Conservation (phyloP, 768 basidiomycete genomes). For the Auriscalpium microsporum region DNA sequence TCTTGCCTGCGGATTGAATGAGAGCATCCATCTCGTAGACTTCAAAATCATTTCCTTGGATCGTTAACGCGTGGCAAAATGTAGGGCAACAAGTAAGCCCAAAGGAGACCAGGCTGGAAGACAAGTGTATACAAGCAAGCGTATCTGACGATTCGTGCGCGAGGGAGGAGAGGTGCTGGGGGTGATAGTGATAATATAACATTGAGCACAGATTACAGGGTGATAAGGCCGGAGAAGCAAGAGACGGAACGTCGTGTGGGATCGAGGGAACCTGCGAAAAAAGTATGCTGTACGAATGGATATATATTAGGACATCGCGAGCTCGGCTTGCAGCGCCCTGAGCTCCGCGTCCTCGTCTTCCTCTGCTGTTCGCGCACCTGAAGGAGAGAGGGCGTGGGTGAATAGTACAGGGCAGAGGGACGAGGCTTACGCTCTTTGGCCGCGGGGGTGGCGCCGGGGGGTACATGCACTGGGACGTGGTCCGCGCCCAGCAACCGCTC, state of each 20-base stretch:
- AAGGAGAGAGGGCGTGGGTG: constrained; percentile 1
- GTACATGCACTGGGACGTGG: constrained; percentile 80
- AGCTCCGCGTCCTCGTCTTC: constrained; percentile 92
- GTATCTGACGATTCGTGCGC: no score
- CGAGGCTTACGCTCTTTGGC: constrained; percentile 39
- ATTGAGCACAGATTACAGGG: constrained; percentile 8
- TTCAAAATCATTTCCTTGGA: no score
- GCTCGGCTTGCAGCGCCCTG: constrained; percentile 76
- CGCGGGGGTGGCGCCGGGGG: constrained; percentile 41
- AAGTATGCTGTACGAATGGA: no score
- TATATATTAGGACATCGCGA: constrained; percentile 55
- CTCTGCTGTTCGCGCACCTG: constrained; percentile 44
- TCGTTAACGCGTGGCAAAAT: no score
- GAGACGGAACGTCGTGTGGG: neutral
- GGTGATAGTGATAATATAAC: constrained; percentile 3
- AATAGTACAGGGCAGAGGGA: constrained; percentile 1
- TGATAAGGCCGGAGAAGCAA: constrained; percentile 1
- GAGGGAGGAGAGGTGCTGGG: no score
- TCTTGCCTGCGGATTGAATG: neutral
- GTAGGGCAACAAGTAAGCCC: no score
- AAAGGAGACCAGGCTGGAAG: no score
- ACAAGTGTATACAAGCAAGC: no score
- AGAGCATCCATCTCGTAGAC: neutral
- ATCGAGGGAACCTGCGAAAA: neutral
- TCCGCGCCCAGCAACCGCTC: constrained; percentile 80